Evolutionary conservation across 805 yeast genomes (phyloP), one percentile per base, ranked within the genome.

Genomic region (Zygoascus tannicola): DNA sequence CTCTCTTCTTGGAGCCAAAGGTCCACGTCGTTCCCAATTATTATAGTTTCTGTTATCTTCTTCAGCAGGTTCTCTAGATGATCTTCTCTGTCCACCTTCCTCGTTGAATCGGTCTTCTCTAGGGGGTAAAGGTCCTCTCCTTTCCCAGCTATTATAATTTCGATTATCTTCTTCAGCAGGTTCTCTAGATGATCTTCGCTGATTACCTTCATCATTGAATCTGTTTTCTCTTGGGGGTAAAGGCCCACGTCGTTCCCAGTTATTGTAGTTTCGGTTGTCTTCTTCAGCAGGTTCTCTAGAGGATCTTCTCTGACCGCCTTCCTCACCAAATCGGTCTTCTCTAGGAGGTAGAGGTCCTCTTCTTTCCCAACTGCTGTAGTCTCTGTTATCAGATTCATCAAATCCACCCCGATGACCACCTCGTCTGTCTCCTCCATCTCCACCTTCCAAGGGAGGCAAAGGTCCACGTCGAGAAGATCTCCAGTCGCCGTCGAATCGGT

Each of bases 171-270:
- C 57, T 35, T 53, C 59, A 28, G 49, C 56, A 15, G 43, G 20
- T 8, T 18, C 41, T 35, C 35, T 35, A 38, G 38, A 21, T 18
- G 23, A 32, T 19, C 44, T n/a, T 32, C 49, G 40, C 18, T 42
- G 43, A 16, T 39, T 41, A 19, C 47, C 41, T n/a, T n/a, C n/a
- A n/a, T n/a, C n/a, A n/a, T n/a, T n/a, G n/a, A n/a, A n/a, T n/a
- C n/a, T n/a, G n/a, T 62, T 62, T 52, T 71, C 78, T 54, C 74
- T 68, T 46, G 78, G 68, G 58, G 76, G 69, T 66, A 66, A 66
- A 32, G 72, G 66, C 41, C 68, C 71, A 50, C 69, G 58, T 56
- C 67, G 59, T 32, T 60, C 56, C 52, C 65, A 62, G 57, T 66
- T 47, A 37, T 46, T 48, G 45, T 42, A 52, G 39, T 52, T 50